Evolutionary conservation across 192 early-diverging fungal species (phyloP).

Genomic region (Coemansia sp.): DNA sequence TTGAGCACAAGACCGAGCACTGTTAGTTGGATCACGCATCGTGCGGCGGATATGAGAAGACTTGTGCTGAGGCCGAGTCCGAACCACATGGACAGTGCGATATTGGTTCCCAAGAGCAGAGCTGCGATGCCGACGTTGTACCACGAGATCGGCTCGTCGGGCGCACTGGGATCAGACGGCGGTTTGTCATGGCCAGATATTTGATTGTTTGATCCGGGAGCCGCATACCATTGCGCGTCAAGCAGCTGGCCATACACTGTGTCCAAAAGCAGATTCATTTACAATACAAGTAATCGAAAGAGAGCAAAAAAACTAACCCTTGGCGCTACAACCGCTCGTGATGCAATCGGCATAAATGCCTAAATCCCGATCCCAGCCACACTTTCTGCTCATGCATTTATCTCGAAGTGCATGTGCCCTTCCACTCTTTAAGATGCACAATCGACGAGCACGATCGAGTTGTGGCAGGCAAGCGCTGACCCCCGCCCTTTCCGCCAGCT

Average conservation of each 20-base stretch:
- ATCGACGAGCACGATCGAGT: conserved; percentile 19
- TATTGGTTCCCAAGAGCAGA: conserved; percentile 59
- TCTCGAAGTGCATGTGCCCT: background rate
- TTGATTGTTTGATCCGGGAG: background rate
- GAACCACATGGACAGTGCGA: conserved; percentile 58
- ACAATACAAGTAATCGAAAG: background rate
- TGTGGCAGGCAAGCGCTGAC: background rate
- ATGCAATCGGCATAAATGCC: background rate
- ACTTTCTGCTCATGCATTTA: background rate
- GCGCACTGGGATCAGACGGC: conserved; percentile 22
- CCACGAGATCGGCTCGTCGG: conserved; percentile 37
- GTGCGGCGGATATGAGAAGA: conserved; percentile 63
- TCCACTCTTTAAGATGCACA: conserved; percentile 35
- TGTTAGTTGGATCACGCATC: conserved; percentile 78
- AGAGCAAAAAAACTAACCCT: background rate
- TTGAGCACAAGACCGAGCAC: conserved; percentile 67
- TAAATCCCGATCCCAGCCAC: background rate
- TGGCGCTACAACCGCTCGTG: background rate
- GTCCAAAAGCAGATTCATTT: background rate
- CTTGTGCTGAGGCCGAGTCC: conserved; percentile 64
- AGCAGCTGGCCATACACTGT: conserved; percentile 11
- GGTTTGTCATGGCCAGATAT: background rate
- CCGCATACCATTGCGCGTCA: conserved; percentile 29
- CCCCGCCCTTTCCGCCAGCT: background rate
- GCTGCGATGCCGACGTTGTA: conserved; percentile 67